phyloP scores from a whole-genome alignment of 495 filamentous ascomycete genomes.

The Thozetella sp. region DNA sequence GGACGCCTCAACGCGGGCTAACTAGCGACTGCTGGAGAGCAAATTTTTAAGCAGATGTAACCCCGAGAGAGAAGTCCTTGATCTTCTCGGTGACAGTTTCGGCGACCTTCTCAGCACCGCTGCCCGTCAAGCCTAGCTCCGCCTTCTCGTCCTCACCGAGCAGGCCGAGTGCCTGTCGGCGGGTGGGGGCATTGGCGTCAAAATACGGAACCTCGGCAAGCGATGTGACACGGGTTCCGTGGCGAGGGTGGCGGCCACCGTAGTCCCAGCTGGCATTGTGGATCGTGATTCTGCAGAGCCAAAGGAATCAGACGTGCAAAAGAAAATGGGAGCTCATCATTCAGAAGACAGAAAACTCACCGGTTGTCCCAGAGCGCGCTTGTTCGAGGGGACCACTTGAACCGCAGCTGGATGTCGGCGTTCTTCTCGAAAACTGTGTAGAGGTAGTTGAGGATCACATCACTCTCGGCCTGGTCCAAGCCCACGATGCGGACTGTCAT shows the following conservation, averaged over 20 bases:
- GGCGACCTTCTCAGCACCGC: background rate
- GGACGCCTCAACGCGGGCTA: background rate
- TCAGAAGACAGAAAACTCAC: slow-evolving; percentile 30
- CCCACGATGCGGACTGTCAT: slow-evolving; percentile 69
- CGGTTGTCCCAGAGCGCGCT: slow-evolving; percentile 68
- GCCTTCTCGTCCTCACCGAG: slow-evolving; percentile 36
- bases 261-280: slow-evolving; percentile 73
- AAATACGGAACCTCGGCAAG: slow-evolving; percentile 70
- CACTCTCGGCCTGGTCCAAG: slow-evolving; percentile 65
- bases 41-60: background rate
- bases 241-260: slow-evolving; percentile 60
- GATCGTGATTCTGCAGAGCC: slow-evolving; percentile 64
- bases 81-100: background rate
- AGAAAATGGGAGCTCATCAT: too few species aligned
- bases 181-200: slow-evolving; percentile 55
- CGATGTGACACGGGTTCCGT: slow-evolving; percentile 64
- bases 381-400: slow-evolving; percentile 63
- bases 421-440: slow-evolving; percentile 68
- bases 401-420: slow-evolving; percentile 68
- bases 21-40: background rate
- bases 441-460: slow-evolving; percentile 67
- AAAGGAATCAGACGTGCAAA: too few species aligned
- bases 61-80: background rate
- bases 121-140: slow-evolving; percentile 11
- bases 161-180: slow-evolving; percentile 60